These are phyloP conservation scores for Cetradonia linearis DNA, from an alignment of 495 filamentous ascomycete genomes.

Conservation along the genomic window DNA sequence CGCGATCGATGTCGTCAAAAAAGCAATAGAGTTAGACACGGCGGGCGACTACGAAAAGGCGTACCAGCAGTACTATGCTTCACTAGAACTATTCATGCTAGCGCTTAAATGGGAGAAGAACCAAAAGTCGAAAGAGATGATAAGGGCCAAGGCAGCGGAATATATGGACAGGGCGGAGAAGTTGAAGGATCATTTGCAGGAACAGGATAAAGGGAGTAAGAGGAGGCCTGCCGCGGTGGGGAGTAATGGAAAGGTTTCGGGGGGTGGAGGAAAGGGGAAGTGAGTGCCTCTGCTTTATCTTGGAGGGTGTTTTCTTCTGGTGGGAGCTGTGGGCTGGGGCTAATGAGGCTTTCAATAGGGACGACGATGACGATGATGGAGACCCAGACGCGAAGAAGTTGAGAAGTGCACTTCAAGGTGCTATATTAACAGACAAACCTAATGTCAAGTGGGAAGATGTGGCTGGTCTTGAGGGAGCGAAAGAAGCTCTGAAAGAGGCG, in stretches of 20 bases:
- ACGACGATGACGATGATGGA: conserved; percentile 55
- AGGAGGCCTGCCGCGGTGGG: conserved; percentile 74
- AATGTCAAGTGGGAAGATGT: conserved; percentile 98
- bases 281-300: conserved; percentile 29
- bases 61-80: conserved; percentile 86
- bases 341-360: conserved; percentile 25
- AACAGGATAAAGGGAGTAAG: conserved; percentile 58
- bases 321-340: background rate
- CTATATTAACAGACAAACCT: conserved; percentile 88
- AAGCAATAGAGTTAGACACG: conserved; percentile 92
- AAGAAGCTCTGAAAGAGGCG: conserved; percentile 95
- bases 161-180: conserved; percentile 99
- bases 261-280: conserved; percentile 57
- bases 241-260: conserved; percentile 69
- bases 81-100: conserved; percentile 92
- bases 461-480: conserved; percentile 87
- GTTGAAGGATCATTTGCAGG: conserved; percentile 78
- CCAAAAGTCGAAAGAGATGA: conserved; percentile 88
- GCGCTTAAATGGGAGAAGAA: conserved; percentile 99
- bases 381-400: conserved; percentile 94
- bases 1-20: conserved; percentile 90
- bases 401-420: conserved; percentile 77
- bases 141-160: conserved; percentile 79
- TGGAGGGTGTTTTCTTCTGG: too few species aligned
- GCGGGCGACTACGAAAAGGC: conserved; percentile 94